These are phyloP conservation scores for Sporothrix dimorphospora DNA, from an alignment of 2,329 filamentous ascomycete genomes.

Conservation along the genomic window DNA sequence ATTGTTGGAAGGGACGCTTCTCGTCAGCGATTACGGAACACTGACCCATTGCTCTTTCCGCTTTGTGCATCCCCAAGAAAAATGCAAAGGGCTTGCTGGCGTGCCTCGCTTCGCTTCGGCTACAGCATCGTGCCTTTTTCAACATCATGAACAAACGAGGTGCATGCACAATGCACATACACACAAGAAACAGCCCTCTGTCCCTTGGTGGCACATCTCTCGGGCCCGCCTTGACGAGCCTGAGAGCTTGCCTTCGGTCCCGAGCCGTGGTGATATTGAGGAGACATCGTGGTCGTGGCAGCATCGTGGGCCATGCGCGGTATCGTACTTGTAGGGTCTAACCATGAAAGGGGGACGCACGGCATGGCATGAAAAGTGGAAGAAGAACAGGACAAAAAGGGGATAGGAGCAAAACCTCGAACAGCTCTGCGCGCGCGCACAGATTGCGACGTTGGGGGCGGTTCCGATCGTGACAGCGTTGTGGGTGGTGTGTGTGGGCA, in stretches of 20 bases:
- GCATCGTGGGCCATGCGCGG: neutral
- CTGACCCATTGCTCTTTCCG: neutral
- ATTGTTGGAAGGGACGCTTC: neutral
- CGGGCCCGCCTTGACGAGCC: constrained; percentile 9
- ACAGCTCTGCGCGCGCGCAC: neutral
- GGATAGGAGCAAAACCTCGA: neutral
- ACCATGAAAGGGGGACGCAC: neutral
- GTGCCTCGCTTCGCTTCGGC: constrained; percentile 11
- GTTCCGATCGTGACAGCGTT: constrained; percentile 16
- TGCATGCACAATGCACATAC: neutral
- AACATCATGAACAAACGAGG: neutral
- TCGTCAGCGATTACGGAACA: constrained; percentile 10
- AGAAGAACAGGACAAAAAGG: neutral
- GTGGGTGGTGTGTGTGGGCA: neutral
- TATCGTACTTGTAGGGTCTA: neutral
- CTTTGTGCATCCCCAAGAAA: neutral
- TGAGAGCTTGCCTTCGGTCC: constrained; percentile 10
- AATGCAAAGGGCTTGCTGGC: neutral
- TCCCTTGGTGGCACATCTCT: constrained; percentile 1
- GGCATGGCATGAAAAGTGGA: neutral
- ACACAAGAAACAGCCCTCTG: neutral
- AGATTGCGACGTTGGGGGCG: constrained; percentile 21
- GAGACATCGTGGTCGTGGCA: neutral
- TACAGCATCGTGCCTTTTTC: neutral
- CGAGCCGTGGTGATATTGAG: constrained; percentile 12